A percentile compares a stretch with the other conserved stretches of the same genome.
Evolutionary conservation across 2,329 filamentous ascomycete genomes (phyloP).

Genomic region (Aspergillus pseudoterreus): DNA sequence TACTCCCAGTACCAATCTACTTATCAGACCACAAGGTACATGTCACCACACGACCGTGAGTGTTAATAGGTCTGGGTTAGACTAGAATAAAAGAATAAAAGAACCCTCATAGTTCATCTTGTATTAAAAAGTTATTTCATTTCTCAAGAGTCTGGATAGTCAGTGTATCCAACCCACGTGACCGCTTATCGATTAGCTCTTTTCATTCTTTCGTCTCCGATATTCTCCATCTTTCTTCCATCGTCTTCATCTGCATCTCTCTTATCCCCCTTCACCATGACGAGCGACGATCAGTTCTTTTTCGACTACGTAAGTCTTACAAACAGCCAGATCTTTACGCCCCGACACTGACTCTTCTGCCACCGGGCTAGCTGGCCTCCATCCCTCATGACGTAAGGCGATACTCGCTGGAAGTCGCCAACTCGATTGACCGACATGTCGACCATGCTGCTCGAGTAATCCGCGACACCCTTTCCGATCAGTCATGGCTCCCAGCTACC

Average conservation of each 20-base stretch:
- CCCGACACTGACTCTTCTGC: slow-evolving; percentile 10
- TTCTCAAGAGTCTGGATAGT: too few species aligned
- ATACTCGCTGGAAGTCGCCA: slow-evolving; percentile 70
- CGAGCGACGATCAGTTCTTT: slow-evolving; percentile 74
- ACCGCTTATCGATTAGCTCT: slow-evolving; percentile 1
- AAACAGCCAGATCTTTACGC: not conserved
- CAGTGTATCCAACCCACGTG: slow-evolving; percentile 14
- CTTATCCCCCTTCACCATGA: slow-evolving; percentile 54
- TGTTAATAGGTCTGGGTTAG: too few species aligned
- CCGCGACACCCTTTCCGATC: slow-evolving; percentile 64
- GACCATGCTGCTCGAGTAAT: slow-evolving; percentile 69
- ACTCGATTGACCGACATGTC: slow-evolving; percentile 76
- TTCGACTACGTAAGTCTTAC: slow-evolving; percentile 65
- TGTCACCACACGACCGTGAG: too few species aligned
- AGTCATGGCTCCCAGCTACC: slow-evolving; percentile 69
- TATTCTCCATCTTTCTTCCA: too few species aligned
- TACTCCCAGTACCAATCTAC: too few species aligned
- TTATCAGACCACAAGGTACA: too few species aligned
- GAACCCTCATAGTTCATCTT: too few species aligned
- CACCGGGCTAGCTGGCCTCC: slow-evolving; percentile 47
- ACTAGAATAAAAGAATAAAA: too few species aligned
- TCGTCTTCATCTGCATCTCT: not conserved
- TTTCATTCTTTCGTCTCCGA: too few species aligned
- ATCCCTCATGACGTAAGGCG: slow-evolving; percentile 64
- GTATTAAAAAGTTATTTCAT: too few species aligned